These are phyloP conservation scores for Fomitopsis serialis DNA, from an alignment of 768 basidiomycete species.

Conservation along the genomic window DNA sequence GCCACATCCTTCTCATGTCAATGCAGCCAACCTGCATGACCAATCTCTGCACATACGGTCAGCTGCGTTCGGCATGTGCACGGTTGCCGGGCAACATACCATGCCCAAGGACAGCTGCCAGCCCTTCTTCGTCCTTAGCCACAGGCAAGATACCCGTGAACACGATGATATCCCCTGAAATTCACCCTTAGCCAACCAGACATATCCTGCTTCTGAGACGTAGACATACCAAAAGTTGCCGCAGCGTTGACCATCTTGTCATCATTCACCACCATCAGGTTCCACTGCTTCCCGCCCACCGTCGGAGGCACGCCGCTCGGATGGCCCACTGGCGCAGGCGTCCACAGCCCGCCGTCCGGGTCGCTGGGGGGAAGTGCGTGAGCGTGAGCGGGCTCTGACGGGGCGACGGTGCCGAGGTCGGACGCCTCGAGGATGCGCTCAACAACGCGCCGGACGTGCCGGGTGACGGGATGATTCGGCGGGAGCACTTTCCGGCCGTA, in stretches of 20 bases:
- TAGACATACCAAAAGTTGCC: slow-evolving; percentile 57
- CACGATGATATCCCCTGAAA: slow-evolving; percentile 68
- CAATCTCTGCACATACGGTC: slow-evolving; percentile 52
- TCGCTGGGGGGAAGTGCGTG: slow-evolving; percentile 14
- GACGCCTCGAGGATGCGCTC: slow-evolving; percentile 63
- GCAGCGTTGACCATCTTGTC: slow-evolving; percentile 69
- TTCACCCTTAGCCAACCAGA: neutral
- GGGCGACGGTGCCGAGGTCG: slow-evolving; percentile 60
- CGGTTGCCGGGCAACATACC: neutral
- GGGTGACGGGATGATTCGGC: slow-evolving; percentile 55
- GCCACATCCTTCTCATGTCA: neutral
- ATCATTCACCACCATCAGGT: slow-evolving; percentile 77
- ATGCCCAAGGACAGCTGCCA: slow-evolving; percentile 83
- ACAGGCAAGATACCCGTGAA: slow-evolving; percentile 87
- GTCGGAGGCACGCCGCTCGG: slow-evolving; percentile 19
- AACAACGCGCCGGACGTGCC: slow-evolving; percentile 67
- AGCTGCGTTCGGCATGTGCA: neutral
- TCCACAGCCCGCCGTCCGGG: slow-evolving; percentile 24
- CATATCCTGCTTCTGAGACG: too few relatives aligned
- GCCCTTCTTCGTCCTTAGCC: slow-evolving; percentile 69
- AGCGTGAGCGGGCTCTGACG: slow-evolving; percentile 11
- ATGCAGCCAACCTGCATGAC: slow-evolving; percentile 52
- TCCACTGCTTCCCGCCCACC: slow-evolving; percentile 40
- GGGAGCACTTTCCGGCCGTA: slow-evolving; percentile 57
- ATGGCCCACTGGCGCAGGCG: slow-evolving; percentile 13